phyloP scores from a whole-genome alignment of 768 basidiomycete genomes.

The Cystoderma amianthinum region DNA sequence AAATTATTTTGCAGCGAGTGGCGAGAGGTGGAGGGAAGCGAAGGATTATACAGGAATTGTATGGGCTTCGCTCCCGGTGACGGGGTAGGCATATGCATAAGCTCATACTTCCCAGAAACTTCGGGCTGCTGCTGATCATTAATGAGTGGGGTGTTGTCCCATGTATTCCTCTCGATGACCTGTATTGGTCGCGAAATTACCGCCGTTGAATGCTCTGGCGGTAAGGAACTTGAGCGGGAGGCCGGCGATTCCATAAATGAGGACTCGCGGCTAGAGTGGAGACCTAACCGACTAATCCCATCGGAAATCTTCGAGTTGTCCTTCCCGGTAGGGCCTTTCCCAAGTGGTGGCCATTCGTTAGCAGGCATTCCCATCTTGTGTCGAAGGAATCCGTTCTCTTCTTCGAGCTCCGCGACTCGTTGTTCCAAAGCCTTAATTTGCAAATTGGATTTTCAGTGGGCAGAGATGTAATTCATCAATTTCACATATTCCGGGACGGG shows the following conservation, averaged over 20 bases:
- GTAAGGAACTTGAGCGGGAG: slow-evolving; percentile 55
- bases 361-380: slow-evolving; percentile 68
- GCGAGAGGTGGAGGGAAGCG: slow-evolving; percentile 35
- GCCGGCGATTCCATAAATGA: slow-evolving; percentile 36
- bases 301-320: slow-evolving; percentile 65
- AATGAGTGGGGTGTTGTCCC: slow-evolving; percentile 54
- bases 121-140: slow-evolving; percentile 33
- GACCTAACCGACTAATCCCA: slow-evolving; percentile 16
- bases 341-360: slow-evolving; percentile 63
- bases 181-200: slow-evolving; percentile 39
- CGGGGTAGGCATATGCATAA: slow-evolving; percentile 38
- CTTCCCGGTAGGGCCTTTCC: slow-evolving; percentile 84
- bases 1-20: slow-evolving; percentile 32
- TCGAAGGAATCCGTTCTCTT: slow-evolving; percentile 73
- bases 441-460: slow-evolving; percentile 16
- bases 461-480: slow-evolving; percentile 28
- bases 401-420: slow-evolving; percentile 76
- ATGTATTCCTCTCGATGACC: slow-evolving; percentile 41
- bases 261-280: slow-evolving; percentile 34
- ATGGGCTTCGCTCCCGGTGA: slow-evolving; percentile 38
- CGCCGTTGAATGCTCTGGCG: slow-evolving; percentile 50
- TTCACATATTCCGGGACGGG: slow-evolving; percentile 25
- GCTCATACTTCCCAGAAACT: slow-evolving; percentile 35
- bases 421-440: slow-evolving; percentile 70
- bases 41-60: slow-evolving; percentile 34